Evolutionary conservation across 2,329 filamentous ascomycete species (phyloP), one percentile per base, ranked within the genome.

Genomic region (Cadophora gregata): DNA sequence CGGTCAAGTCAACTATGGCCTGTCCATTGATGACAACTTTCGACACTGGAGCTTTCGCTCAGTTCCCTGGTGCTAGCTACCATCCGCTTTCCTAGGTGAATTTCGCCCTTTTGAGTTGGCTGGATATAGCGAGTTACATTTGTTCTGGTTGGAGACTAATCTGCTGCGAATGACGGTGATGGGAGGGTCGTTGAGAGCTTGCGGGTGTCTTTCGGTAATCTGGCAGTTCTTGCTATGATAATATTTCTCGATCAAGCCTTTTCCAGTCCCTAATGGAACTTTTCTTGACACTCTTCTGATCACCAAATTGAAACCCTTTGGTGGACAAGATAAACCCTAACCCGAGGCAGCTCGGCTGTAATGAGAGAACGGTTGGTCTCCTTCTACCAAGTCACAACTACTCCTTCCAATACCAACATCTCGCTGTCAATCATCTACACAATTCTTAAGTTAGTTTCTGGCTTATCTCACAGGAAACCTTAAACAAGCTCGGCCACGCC

Each of bases 51-150:
- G 63, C 58, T 21, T 68, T 68, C 27, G 29, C 65, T 16, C 58
- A 64, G 14, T 70, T 70, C 45, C 68, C 68, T n/a, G 68, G 68
- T 27, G 27, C 21, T 6, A 25, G 55, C n/a, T 60, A 47, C 31
- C 27, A 45, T 27, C 58, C 42, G 14, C 24, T 6, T 31, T 33
- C 24, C 25, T 60, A 25, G 27, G 21, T 6, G 2, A 16, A 12
- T 7, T 12, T 12, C 21, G 10, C 21, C n/a, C 1, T 19, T 7
- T 38, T 58, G 21, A n/a, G 3, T 42, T 25, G 27, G 4, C 21
- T 36, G 14, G 33, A 38, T 25, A 19, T 58, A 19, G 0, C 33
- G 14, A n/a, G 10, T 58, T 36, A 16, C 12, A 27, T 21, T 42
- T 42, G 9, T 21, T 25, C n/a, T 3, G 31, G 21, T 21, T 19